Evolutionary conservation across 306 rosid genomes (phyloP), one percentile per base, ranked within the genome.

Genomic region (Prunus mume): DNA sequence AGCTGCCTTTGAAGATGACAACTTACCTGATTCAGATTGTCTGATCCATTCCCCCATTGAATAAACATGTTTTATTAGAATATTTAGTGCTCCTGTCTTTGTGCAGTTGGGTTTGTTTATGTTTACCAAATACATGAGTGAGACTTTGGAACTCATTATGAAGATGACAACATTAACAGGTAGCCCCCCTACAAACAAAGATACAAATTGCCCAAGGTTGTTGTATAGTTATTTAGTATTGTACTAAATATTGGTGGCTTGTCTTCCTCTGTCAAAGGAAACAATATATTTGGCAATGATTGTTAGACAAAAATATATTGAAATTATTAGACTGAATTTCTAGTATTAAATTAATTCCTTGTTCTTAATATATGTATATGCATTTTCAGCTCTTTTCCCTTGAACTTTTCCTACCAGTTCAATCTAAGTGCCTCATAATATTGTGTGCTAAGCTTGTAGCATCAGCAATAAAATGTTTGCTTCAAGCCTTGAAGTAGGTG

Each of bases 1-100:
- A 79, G 88, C 85, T 82, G 77, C 79, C 75, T 64, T 60, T 79
- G 92, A 92, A 76, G 71, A 81, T 64, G 96, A 90, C 97, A 20
- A 82, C 68, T 76, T 54, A 92, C 90, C 96, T 25, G 82, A 46
- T 58, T 46, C 47, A 73, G 19, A 58, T 38, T 24, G 47, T 62
- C 76, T 41, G 41, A 56, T 57, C 17, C 46, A 19, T 25, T 25
- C 10, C 15, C 15, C 15, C 12, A 2, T 24, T 34, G 51, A 56
- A 22, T 22, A 56, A 34, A 19, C 76, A 20, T 72, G 76, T 6
- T 72, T 60, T 47, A 52, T 52, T 27, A 51, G 57, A 60, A 1
- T 69, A 4, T 14, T 6, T 50, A 11, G 11, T 58, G 17, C 9
- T 50, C 45, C 43, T 8, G 52, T 30, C 38, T 34, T 34, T 34